phyloP scores from a whole-genome alignment of 73 alveolate species.

The Stentor roeselii region DNA sequence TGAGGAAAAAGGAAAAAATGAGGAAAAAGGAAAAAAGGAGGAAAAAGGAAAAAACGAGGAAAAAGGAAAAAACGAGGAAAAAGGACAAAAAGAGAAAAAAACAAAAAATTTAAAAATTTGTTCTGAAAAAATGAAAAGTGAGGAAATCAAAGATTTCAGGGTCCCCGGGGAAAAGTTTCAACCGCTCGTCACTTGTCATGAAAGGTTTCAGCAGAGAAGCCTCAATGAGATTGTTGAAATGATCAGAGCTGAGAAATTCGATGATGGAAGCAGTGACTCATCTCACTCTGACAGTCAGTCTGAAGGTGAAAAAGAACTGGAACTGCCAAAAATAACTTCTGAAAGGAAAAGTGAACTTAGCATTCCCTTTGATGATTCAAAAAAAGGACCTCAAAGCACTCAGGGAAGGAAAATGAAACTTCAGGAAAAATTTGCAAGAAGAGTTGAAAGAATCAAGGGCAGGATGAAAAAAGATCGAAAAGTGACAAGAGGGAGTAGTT shows the following conservation, averaged over 20 bases:
- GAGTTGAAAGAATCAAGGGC: neutral
- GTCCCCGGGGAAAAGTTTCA: neutral
- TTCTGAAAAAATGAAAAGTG: neutral
- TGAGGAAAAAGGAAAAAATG: neutral
- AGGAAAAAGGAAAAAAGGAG: too few species aligned
- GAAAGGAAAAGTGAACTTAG: neutral
- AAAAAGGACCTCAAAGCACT: too few species aligned
- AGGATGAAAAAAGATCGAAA: neutral
- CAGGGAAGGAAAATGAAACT: neutral
- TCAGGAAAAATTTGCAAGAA: neutral
- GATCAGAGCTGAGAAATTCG: neutral
- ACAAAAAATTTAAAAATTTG: neutral
- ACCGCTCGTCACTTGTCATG: neutral
- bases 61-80: neutral
- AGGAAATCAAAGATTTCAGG: neutral
- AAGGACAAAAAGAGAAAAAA: neutral
- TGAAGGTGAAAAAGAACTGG: neutral
- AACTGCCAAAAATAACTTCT: neutral
- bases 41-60: neutral
- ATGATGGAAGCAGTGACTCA: constrained; percentile 7
- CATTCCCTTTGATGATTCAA: neutral
- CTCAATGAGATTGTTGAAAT: neutral
- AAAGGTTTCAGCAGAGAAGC: neutral
- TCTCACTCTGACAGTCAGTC: constrained; percentile 3
- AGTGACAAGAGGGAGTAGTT: too few species aligned